phyloP scores from a whole-genome alignment of 2,329 filamentous ascomycete species.

The Alternaria arbusti region DNA sequence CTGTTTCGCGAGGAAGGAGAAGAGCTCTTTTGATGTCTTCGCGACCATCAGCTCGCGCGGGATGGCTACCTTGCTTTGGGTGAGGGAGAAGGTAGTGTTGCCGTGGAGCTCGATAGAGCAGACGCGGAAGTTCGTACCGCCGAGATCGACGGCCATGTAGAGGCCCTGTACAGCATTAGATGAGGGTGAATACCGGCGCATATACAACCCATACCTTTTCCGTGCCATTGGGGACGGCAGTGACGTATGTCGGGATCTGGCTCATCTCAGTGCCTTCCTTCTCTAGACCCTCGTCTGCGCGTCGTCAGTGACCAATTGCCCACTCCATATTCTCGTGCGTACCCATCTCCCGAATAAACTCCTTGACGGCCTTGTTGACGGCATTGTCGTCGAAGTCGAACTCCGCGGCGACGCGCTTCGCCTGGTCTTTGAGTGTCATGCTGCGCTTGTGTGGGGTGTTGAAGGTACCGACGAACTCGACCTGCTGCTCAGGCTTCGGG shows the following conservation, averaged over 20 bases:
- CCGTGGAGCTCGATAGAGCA: conserved; percentile 94
- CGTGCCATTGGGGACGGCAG: conserved; percentile 92
- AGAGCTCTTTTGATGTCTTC: conserved; percentile 83
- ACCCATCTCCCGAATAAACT: conserved; percentile 89
- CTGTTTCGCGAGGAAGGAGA: conserved; percentile 90
- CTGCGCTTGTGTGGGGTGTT: conserved; percentile 48
- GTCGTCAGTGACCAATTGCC: conserved; percentile 19
- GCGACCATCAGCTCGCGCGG: conserved; percentile 90
- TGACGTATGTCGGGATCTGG: conserved; percentile 98
- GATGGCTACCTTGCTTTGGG: conserved; percentile 89
- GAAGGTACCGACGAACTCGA: conserved; percentile 44
- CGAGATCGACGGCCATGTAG: conserved; percentile 96
- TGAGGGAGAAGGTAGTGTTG: conserved; percentile 92
- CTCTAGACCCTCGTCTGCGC: conserved; percentile 77
- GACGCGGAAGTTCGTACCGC: conserved; percentile 97
- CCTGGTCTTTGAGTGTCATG: conserved; percentile 69
- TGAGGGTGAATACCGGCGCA: background rate
- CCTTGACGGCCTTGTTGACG: conserved; percentile 79
- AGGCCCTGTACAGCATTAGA: conserved; percentile 67
- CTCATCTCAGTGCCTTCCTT: conserved; percentile 82
- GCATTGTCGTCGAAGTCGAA: conserved; percentile 84
- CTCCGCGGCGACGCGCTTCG: conserved; percentile 78
- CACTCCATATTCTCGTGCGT: conserved; percentile 18
- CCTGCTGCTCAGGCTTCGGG: conserved; percentile 32
- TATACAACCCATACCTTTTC: conserved; percentile 87